phyloP scores from a whole-genome alignment of 805 yeast genomes.

The Kazachstania taianensis region DNA sequence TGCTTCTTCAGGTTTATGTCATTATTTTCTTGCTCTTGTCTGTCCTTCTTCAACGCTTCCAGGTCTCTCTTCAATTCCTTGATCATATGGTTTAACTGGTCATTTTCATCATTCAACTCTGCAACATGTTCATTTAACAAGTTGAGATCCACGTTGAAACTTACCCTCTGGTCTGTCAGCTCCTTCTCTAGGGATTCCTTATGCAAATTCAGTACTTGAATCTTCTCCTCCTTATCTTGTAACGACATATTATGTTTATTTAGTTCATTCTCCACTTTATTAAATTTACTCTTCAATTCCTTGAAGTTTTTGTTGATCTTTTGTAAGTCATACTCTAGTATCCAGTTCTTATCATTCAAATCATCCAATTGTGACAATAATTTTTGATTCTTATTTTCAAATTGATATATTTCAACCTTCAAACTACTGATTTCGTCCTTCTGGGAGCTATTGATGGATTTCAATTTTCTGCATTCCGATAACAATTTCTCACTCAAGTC shows the following conservation, averaged over 20 bases:
- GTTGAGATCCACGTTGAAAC: conserved; percentile 34
- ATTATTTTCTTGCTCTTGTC: background rate
- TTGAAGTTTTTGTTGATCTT: conserved; percentile 25
- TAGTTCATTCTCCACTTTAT: conserved; percentile 15
- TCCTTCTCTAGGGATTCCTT: conserved; percentile 34
- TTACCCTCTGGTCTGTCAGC: conserved; percentile 29
- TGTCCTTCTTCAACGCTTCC: conserved; percentile 1
- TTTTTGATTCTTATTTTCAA: conserved; percentile 4
- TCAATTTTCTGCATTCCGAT: conserved; percentile 59
- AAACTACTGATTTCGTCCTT: conserved; percentile 4
- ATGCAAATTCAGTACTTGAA: conserved; percentile 33
- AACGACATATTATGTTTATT: conserved; percentile 18
- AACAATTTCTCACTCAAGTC: conserved; percentile 65
- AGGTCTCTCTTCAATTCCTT: conserved; percentile 3
- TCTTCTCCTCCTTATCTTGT: conserved; percentile 34
- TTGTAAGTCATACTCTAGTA: conserved; percentile 45
- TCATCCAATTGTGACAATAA: conserved; percentile 33
- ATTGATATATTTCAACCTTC: conserved; percentile 3
- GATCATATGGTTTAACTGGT: conserved; percentile 21
- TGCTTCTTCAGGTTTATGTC: background rate
- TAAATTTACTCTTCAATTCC: conserved; percentile 34
- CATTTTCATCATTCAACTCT: conserved; percentile 62
- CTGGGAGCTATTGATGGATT: conserved; percentile 48
- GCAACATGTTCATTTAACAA: conserved; percentile 43
- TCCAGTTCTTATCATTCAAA: conserved; percentile 55